Conservation (phyloP, 805 yeast genomes). For the Saccharomycopsis olivae region DNA sequence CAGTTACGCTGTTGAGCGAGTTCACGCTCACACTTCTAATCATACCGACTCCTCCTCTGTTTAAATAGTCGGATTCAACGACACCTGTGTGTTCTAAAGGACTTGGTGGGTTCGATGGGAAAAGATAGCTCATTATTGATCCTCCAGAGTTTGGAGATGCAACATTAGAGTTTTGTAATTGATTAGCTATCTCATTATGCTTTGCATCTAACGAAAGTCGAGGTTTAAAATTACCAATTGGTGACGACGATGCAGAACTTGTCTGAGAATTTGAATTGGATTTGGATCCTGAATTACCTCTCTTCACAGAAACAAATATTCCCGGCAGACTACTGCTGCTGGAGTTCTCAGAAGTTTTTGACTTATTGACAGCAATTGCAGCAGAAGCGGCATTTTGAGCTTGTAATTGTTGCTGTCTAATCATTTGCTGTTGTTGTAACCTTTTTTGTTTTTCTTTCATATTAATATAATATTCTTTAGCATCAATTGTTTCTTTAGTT, state of each 20-base stretch:
- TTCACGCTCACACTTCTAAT: not conserved
- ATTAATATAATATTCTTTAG: slow-evolving; percentile 12
- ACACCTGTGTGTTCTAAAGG: not conserved
- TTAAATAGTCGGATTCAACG: not conserved
- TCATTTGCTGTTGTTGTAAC: slow-evolving; percentile 6
- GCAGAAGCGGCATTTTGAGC: slow-evolving; percentile 1
- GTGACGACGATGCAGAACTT: not conserved
- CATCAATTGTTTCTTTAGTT: slow-evolving; percentile 15
- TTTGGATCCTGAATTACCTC: not conserved
- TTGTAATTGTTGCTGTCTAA: slow-evolving; percentile 1
- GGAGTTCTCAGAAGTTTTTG: not conserved
- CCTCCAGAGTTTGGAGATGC: too few species aligned
- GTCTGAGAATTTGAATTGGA: not conserved
- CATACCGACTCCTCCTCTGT: not conserved
- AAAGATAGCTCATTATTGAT: slow-evolving; percentile 1
- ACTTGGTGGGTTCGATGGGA: not conserved
- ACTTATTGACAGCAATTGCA: not conserved
- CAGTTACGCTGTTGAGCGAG: too few species aligned
- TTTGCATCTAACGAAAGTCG: too few species aligned
- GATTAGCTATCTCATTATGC: too few species aligned
- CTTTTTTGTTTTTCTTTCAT: slow-evolving; percentile 10
- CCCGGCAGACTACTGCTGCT: not conserved
- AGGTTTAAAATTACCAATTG: not conserved
- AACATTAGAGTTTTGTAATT: too few species aligned
- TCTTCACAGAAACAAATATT: not conserved